Conservation (phyloP, 2,329 filamentous ascomycete species). For the Xylariaceae sp. region DNA sequence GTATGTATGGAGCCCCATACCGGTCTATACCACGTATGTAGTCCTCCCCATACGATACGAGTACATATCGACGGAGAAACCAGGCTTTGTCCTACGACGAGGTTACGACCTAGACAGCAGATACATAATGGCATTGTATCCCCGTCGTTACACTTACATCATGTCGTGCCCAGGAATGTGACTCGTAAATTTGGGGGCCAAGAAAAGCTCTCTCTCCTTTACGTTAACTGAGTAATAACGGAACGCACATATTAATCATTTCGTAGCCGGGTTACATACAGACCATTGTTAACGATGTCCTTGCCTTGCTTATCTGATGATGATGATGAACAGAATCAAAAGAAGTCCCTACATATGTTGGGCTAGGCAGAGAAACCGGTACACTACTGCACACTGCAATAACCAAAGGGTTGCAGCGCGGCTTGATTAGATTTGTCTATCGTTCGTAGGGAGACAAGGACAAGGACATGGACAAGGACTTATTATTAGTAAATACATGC, state of each 20-base stretch:
- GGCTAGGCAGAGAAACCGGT: too few species aligned
- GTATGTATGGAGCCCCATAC: too few species aligned
- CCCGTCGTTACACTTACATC: slow-evolving; percentile 19
- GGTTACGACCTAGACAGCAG: background rate
- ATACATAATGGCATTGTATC: background rate
- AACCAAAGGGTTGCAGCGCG: background rate
- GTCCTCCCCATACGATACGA: too few species aligned
- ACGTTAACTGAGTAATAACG: too few species aligned
- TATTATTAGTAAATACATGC: background rate
- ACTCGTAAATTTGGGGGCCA: too few species aligned
- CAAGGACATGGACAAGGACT: background rate
- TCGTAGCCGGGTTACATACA: too few species aligned
- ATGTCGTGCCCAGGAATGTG: slow-evolving; percentile 21
- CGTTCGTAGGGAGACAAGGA: background rate
- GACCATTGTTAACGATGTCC: too few species aligned
- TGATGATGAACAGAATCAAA: background rate
- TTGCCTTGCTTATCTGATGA: too few species aligned
- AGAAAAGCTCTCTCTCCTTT: too few species aligned
- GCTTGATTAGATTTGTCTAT: too few species aligned
- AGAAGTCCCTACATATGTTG: background rate
- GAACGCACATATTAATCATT: too few species aligned
- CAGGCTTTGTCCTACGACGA: background rate
- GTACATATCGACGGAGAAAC: background rate
- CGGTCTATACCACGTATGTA: too few species aligned
- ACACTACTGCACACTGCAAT: background rate